A percentile compares a stretch with the other conserved stretches of the same genome.
Evolutionary conservation across 129 eudicot species (phyloP).

Genomic region (Saposhnikovia divaricata): DNA sequence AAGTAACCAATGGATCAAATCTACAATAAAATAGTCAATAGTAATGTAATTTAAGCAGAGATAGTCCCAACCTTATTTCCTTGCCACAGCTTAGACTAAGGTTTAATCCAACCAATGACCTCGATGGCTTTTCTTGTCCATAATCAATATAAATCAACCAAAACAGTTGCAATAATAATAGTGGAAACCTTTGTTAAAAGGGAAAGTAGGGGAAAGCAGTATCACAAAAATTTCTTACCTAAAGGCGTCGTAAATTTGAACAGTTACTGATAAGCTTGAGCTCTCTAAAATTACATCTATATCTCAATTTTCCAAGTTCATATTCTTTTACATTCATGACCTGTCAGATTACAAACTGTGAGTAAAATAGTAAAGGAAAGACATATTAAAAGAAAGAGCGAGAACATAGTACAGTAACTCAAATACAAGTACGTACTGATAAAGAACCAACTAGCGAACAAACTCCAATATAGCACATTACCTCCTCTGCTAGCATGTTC

Average conservation of each 20-base stretch:
- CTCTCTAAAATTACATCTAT: no score
- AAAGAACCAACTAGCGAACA: no score
- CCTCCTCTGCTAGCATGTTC: no score
- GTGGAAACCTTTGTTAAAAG: neutral
- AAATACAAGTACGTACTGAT: no score
- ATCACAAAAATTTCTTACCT: constrained; percentile 45
- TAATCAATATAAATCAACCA: neutral
- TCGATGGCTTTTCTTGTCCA: neutral
- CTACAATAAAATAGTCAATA: neutral
- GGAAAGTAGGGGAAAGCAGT: neutral
- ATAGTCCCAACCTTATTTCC: neutral
- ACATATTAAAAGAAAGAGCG: no score
- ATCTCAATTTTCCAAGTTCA: no score
- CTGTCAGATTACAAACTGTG: no score
- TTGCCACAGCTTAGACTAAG: neutral
- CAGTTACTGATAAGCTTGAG: constrained; percentile 44
- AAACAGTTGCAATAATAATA: neutral
- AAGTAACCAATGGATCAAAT: neutral
- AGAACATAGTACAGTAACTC: no score
- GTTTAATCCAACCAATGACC: neutral
- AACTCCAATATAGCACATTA: no score
- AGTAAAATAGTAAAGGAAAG: no score
- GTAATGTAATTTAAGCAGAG: neutral
- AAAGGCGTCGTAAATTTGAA: constrained; percentile 61
- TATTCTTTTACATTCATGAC: no score